phyloP scores from a whole-genome alignment of 73 alveolate genomes.

The Paramecium sexaurelia region DNA sequence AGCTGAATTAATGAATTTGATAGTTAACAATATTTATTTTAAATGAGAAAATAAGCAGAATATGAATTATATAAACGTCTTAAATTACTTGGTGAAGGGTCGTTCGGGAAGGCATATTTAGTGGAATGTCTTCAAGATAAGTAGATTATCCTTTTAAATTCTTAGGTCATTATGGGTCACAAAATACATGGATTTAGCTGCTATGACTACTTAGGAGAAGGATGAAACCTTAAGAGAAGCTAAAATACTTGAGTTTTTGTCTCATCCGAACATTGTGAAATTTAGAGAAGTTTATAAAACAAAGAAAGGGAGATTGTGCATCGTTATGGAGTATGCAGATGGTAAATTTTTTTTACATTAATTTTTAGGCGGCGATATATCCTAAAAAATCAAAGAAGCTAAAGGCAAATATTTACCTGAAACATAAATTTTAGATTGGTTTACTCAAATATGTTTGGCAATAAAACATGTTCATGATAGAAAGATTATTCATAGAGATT shows the following conservation, averaged over 20 bases:
- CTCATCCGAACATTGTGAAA: conserved; percentile 93
- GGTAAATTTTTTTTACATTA: conserved; percentile 70
- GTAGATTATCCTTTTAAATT: not conserved
- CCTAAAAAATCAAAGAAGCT: conserved; percentile 62
- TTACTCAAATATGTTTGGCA: conserved; percentile 92
- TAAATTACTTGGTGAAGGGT: conserved; percentile 77
- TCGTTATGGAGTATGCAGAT: conserved; percentile 94
- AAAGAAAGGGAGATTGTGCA: conserved; percentile 82
- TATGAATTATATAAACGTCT: conserved; percentile 72
- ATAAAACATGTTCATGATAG: conserved; percentile 94
- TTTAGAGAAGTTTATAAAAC: conserved; percentile 85
- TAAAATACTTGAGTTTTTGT: conserved; percentile 71
- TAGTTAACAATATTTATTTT: conserved; percentile 91
- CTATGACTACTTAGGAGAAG: conserved; percentile 76
- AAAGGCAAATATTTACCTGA: conserved; percentile 79
- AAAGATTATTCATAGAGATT: conserved; percentile 95
- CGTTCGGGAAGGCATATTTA: conserved; percentile 78
- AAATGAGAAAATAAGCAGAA: conserved; percentile 93
- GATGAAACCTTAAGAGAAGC: conserved; percentile 81
- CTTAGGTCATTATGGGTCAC: conserved; percentile 66
- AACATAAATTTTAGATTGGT: conserved; percentile 84
- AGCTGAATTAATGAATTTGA: conserved; percentile 92
- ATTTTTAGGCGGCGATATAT: conserved; percentile 69
- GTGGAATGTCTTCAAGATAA: conserved; percentile 74
- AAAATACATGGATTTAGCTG: conserved; percentile 79